Base-by-base conservation (phyloP, 805 yeast genomes). In the Candida dajiaensis region DNA sequence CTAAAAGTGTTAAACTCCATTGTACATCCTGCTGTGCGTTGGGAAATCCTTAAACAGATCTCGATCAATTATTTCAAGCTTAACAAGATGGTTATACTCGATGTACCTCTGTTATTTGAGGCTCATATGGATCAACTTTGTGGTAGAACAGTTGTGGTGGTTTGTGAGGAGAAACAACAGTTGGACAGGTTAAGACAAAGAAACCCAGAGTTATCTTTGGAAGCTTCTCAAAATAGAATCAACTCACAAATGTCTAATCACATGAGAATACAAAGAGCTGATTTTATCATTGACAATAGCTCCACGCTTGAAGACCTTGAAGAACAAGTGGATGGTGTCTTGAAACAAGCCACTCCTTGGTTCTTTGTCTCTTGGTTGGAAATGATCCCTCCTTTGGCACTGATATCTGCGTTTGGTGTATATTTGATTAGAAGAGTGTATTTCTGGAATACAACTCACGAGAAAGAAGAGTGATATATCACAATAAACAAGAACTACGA, bases 61-160 rank as follows among this genome's bases (percentile, higher is more conserved):
- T 33, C 83, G 2, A 48, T 53, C 43, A 77, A 78, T 16, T 94
- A 89, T 73, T 26, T 88, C 13, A 51, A 62, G 10, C 79, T 88
- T 13, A 60, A 78, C 39, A 63, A 71, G 13, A 55, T 89, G 59
- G 89, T 89, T 4, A 67, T 94, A 0, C 65, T 94, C 42, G 99
- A 94, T 59, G 92, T 95, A 3, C 99, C 99, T 1, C 68, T 94
- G 35, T 68, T 94, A 18, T 94, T 87, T 64, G 99, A 94, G 63
- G 75, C 89, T 31, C 78, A 80, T 2, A 69, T 92, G 54, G 81
- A 88, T 58, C 56, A 61, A 40, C 66, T 83, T 21, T 92, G 98
- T 61, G 95, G 94, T 0, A 61, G 70, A 10, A 76, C 83, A 0
- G 63, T 92, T 3, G 81, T 86, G 15, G 88, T 90, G 0, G 64